These are phyloP conservation scores for Phycomyces blakesleeanus DNA, from an alignment of 192 early-diverging fungal genomes.

Conservation along the genomic window DNA sequence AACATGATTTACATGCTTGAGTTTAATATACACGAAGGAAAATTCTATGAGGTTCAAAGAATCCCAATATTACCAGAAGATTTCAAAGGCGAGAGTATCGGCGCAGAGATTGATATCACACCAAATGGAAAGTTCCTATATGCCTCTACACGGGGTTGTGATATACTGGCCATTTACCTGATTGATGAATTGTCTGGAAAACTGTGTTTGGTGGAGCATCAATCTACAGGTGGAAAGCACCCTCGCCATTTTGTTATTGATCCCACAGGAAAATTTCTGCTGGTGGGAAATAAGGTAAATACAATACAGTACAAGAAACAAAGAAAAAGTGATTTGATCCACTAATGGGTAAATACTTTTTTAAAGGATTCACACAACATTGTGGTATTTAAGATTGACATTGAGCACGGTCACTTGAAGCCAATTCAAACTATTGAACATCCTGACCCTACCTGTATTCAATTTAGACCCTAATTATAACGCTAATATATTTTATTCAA, in stretches of 20 bases:
- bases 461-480: slow-evolving; percentile 21
- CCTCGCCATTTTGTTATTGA: slow-evolving; percentile 35
- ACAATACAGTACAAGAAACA: background rate
- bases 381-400: slow-evolving; percentile 29
- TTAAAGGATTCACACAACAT: slow-evolving; percentile 26
- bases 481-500: slow-evolving; percentile 3
- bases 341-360: background rate
- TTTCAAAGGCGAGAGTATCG: slow-evolving; percentile 13
- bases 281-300: slow-evolving; percentile 32
- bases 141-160: slow-evolving; percentile 32
- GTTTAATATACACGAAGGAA: slow-evolving; percentile 20
- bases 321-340: background rate
- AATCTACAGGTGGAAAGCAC: slow-evolving; percentile 19
- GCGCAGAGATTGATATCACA: slow-evolving; percentile 29
- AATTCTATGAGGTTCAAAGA: slow-evolving; percentile 24
- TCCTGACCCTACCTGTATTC: slow-evolving; percentile 28
- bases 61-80: slow-evolving; percentile 24
- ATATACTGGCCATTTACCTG: slow-evolving; percentile 23
- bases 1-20: slow-evolving; percentile 34
- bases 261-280: slow-evolving; percentile 25
- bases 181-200: slow-evolving; percentile 30
- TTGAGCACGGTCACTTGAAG: slow-evolving; percentile 18
- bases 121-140: slow-evolving; percentile 28
- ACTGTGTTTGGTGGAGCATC: slow-evolving; percentile 19
- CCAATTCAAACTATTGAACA: slow-evolving; percentile 9